These are phyloP conservation scores for Marasmius tenuissimus DNA, from an alignment of 1,284 basidiomycete species.

Conservation along the genomic window DNA sequence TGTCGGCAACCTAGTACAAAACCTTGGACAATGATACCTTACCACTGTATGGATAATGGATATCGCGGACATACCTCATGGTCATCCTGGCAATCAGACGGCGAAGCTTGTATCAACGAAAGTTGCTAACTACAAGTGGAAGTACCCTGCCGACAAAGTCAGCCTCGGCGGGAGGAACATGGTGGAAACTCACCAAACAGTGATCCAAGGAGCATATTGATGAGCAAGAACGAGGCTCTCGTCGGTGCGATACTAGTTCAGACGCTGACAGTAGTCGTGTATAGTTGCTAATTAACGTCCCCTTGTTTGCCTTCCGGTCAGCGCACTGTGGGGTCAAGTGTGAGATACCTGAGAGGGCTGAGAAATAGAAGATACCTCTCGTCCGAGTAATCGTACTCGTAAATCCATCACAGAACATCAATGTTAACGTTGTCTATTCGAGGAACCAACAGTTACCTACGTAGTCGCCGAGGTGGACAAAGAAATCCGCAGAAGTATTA, in stretches of 20 bases:
- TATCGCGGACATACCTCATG: constrained; percentile 45
- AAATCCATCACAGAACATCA: background rate
- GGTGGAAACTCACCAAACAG: constrained; percentile 45
- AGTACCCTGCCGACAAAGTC: background rate
- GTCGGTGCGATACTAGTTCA: constrained; percentile 63
- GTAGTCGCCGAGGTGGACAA: constrained; percentile 68
- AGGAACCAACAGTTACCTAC: constrained; percentile 24
- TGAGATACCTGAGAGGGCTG: background rate
- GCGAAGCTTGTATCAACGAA: background rate
- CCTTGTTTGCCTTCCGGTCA: constrained; percentile 46
- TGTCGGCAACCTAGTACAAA: constrained; percentile 50
- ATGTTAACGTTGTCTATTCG: background rate
- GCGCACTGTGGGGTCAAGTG: constrained; percentile 28
- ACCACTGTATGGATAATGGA: too few species aligned
- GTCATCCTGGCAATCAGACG: constrained; percentile 41
- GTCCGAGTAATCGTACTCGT: constrained; percentile 54
- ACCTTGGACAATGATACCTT: background rate
- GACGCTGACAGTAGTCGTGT: constrained; percentile 59
- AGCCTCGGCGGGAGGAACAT: too few species aligned
- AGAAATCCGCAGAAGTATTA: constrained; percentile 57
- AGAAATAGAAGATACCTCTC: constrained; percentile 34
- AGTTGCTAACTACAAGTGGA: background rate
- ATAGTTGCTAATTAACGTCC: constrained; percentile 63
- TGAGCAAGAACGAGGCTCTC: constrained; percentile 49
- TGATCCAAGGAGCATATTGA: constrained; percentile 55